Evolutionary conservation across 2,329 filamentous ascomycete genomes (phyloP).

Genomic region (Trichoderma sp.): DNA sequence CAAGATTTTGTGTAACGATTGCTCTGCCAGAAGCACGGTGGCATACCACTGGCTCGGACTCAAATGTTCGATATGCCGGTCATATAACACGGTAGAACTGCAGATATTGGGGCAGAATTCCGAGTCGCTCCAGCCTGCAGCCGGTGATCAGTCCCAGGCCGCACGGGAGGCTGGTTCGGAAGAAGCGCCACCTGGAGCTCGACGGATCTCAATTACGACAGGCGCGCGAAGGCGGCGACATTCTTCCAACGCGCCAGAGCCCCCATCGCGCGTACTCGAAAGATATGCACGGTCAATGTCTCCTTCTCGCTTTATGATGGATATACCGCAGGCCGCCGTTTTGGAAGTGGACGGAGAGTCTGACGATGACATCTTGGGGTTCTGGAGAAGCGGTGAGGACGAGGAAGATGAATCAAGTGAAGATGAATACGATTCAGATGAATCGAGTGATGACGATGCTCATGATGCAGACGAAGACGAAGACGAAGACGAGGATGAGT

Average conservation of each 20-base stretch:
- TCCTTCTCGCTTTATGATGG: slow-evolving; percentile 31
- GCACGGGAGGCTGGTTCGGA: not conserved
- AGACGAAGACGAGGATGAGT: slow-evolving; percentile 47
- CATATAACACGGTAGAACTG: slow-evolving; percentile 67
- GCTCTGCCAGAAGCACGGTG: slow-evolving; percentile 79
- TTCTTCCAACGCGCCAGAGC: slow-evolving; percentile 38
- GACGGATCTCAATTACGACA: slow-evolving; percentile 25
- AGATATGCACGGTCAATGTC: slow-evolving; percentile 46
- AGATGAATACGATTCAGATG: slow-evolving; percentile 43
- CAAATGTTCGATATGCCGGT: slow-evolving; percentile 73
- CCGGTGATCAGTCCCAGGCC: slow-evolving; percentile 25
- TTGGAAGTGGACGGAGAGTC: slow-evolving; percentile 43
- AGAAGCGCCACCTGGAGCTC: slow-evolving; percentile 6
- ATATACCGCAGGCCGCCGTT: slow-evolving; percentile 28
- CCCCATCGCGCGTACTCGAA: slow-evolving; percentile 35
- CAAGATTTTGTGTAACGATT: slow-evolving; percentile 91
- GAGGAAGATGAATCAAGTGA: slow-evolving; percentile 42
- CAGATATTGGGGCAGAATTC: slow-evolving; percentile 52
- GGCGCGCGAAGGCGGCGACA: slow-evolving; percentile 34
- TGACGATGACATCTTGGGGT: slow-evolving; percentile 54
- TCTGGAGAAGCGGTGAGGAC: slow-evolving; percentile 51
- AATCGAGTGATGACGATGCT: slow-evolving; percentile 48
- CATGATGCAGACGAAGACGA: slow-evolving; percentile 40
- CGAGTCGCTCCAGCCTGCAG: slow-evolving; percentile 28
- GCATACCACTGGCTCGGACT: slow-evolving; percentile 92